phyloP scores from a whole-genome alignment of 495 filamentous ascomycete genomes.

The Sphaerosporella brunnea region DNA sequence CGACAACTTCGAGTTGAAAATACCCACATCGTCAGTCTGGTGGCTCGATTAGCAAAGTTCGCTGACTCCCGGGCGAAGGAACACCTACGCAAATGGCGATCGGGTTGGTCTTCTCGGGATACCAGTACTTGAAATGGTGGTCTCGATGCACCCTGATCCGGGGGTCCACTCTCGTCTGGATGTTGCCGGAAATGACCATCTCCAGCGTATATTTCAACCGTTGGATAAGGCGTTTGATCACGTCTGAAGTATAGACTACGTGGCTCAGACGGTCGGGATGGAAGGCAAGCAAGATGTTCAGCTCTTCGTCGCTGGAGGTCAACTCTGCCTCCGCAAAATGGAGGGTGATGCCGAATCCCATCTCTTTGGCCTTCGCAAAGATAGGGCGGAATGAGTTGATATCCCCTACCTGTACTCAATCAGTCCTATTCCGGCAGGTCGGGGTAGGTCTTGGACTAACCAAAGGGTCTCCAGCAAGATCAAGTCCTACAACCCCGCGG shows the following conservation, averaged over 20 bases:
- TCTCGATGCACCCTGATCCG: slow-evolving; percentile 6
- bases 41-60: slow-evolving; percentile 3
- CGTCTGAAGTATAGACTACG: slow-evolving; percentile 52
- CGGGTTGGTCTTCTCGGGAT: slow-evolving; percentile 32
- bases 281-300: slow-evolving; percentile 44
- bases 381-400: slow-evolving; percentile 38
- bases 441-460: slow-evolving; percentile 3
- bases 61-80: slow-evolving; percentile 2
- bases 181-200: slow-evolving; percentile 66
- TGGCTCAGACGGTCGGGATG: slow-evolving; percentile 57
- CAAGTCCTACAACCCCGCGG: slow-evolving; percentile 53
- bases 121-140: slow-evolving; percentile 61
- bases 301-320: slow-evolving; percentile 38
- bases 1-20: slow-evolving; percentile 62
- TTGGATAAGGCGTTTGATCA: slow-evolving; percentile 38
- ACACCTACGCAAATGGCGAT: slow-evolving; percentile 42
- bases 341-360: slow-evolving; percentile 45
- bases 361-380: slow-evolving; percentile 35
- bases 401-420: slow-evolving; percentile 31
- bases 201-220: slow-evolving; percentile 44
- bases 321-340: slow-evolving; percentile 57
- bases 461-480: slow-evolving; percentile 63
- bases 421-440: not conserved
- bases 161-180: slow-evolving; percentile 51
- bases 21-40: slow-evolving; percentile 78